phyloP scores from a whole-genome alignment of 2,329 filamentous ascomycete species.

The Xylaria sp. region DNA sequence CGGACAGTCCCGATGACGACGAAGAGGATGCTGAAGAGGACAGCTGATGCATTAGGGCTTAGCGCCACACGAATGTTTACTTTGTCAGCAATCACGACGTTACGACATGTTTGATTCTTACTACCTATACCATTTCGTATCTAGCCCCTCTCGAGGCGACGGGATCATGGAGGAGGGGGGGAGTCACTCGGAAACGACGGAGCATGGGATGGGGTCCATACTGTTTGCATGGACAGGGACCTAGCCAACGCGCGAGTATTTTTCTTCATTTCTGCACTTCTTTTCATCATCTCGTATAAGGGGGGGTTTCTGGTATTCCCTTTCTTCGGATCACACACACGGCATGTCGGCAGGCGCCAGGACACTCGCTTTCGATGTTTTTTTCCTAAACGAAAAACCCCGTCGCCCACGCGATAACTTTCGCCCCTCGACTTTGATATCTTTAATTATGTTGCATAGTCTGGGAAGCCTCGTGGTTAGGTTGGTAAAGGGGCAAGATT shows the following conservation, averaged over 20 bases:
- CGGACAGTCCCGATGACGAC: conserved; percentile 40
- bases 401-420: conserved; percentile 34
- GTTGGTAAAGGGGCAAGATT: conserved; percentile 28
- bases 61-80: conserved; percentile 17
- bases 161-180: conserved; percentile 26
- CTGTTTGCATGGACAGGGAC: conserved; percentile 15
- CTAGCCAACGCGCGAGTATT: conserved; percentile 18
- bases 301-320: conserved; percentile 14
- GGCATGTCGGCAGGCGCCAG: conserved; percentile 29
- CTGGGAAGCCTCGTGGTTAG: conserved; percentile 22
- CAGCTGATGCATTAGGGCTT: conserved; percentile 30
- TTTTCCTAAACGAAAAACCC: conserved; percentile 31
- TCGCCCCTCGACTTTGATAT: conserved; percentile 18
- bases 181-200: conserved; percentile 27
- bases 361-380: conserved; percentile 33
- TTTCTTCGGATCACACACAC: conserved; percentile 18
- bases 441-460: conserved; percentile 27
- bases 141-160: conserved; percentile 22
- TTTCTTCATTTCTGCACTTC: conserved; percentile 2
- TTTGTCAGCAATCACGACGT: conserved; percentile 34
- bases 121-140: conserved; percentile 30
- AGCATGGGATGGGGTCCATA: conserved; percentile 27
- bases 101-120: conserved; percentile 32
- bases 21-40: conserved; percentile 41
- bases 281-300: conserved; percentile 17